Percentiles rank a stretch among this genome's conserved stretches.
Conservation (phyloP, 768 basidiomycete species). For the Pholiota molesta region DNA sequence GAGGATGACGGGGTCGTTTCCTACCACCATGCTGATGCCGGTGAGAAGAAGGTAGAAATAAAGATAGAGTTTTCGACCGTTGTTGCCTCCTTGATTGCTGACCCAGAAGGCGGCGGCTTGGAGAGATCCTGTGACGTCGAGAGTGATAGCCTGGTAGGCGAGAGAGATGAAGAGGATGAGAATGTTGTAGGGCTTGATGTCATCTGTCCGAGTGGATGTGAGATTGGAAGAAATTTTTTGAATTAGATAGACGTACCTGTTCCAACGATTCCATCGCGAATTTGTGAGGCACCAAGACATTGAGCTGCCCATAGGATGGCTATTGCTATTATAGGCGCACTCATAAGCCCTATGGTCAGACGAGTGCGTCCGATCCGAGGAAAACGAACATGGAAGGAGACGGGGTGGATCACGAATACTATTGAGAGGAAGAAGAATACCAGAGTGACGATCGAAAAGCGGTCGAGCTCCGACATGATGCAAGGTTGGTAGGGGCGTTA, state of each 20-base stretch:
- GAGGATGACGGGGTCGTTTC: conserved; percentile 93
- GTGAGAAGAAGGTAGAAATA: conserved; percentile 88
- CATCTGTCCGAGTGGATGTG: conserved; percentile 40
- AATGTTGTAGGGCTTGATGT: conserved; percentile 90
- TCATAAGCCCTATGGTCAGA: conserved; percentile 50
- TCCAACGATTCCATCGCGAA: conserved; percentile 76
- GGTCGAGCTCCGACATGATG: conserved; percentile 43
- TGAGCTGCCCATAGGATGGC: conserved; percentile 60
- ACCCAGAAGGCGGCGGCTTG: conserved; percentile 90
- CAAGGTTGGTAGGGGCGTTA: neutral
- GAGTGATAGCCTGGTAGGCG: conserved; percentile 90
- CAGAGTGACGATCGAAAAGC: conserved; percentile 53
- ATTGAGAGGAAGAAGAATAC: conserved; percentile 58
- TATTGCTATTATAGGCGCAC: conserved; percentile 57
- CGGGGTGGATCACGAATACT: conserved; percentile 53
- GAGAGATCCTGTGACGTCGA: conserved; percentile 88
- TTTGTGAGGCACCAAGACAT: conserved; percentile 51
- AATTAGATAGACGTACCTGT: conserved; percentile 23
- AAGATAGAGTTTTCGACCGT: conserved; percentile 73
- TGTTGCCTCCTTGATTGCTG: conserved; percentile 73
- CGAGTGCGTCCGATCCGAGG: conserved; percentile 32
- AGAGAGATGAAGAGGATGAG: conserved; percentile 90
- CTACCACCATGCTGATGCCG: conserved; percentile 74
- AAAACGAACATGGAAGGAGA: conserved; percentile 42
- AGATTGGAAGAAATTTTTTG: neutral